Evolutionary conservation across 176 grass and related monocot genomes (phyloP).

Genomic region (Otatea glauca): DNA sequence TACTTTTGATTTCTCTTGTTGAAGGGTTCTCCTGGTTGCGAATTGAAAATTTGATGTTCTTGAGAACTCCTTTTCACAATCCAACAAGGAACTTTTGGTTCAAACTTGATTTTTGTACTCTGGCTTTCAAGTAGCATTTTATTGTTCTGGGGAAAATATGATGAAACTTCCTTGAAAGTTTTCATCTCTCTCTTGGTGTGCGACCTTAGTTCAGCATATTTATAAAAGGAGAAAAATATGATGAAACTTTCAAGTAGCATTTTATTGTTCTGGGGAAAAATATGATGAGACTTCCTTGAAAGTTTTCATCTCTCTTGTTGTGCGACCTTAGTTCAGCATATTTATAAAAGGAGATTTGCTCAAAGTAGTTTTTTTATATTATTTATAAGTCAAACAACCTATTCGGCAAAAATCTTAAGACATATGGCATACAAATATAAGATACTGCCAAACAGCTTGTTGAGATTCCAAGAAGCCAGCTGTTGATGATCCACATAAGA

Average conservation of each 20-base stretch:
- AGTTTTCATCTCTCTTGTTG: not conserved
- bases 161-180: not conserved
- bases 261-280: not conserved
- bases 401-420: not conserved
- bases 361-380: not conserved
- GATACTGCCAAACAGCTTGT: not conserved
- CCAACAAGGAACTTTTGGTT: not conserved
- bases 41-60: not conserved
- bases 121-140: not conserved
- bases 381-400: not conserved
- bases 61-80: not conserved
- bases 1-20: not conserved
- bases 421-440: conserved; percentile 13
- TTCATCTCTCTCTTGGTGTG: not conserved
- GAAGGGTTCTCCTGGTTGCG: not conserved
- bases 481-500: not conserved
- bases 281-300: not conserved
- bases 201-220: not conserved
- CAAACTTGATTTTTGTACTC: not conserved
- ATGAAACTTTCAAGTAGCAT: not conserved
- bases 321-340: not conserved
- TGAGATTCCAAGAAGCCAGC: not conserved
- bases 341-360: not conserved
- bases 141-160: not conserved
- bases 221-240: not conserved